Evolutionary conservation across 148 eudicot species (phyloP).

Genomic region (Cornus controversa): DNA sequence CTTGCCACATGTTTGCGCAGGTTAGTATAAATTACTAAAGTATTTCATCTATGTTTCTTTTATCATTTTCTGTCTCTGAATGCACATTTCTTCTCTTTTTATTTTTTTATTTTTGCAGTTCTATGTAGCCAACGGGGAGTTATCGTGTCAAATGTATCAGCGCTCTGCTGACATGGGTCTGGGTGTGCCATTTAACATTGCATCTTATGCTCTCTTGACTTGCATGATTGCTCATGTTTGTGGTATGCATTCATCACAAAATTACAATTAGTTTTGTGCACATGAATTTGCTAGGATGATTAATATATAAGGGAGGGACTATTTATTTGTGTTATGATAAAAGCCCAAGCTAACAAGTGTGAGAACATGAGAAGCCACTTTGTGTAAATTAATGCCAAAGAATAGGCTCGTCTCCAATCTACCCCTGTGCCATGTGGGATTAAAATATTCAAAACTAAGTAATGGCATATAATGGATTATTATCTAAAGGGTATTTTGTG

Average conservation of each 20-base stretch:
- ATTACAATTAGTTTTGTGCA: background rate
- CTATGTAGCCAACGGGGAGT: constrained; percentile 85
- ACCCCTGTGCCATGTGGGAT: too few species aligned
- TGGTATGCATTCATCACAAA: constrained; percentile 49
- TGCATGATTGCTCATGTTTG: constrained; percentile 98
- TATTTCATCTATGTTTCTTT: background rate
- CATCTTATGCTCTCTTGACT: constrained; percentile 83
- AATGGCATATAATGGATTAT: too few species aligned
- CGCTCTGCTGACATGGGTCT: constrained; percentile 98
- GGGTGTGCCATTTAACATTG: constrained; percentile 95
- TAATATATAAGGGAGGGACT: too few species aligned
- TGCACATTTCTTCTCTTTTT: background rate
- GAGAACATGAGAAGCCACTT: too few species aligned
- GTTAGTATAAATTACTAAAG: constrained; percentile 21
- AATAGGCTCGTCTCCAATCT: too few species aligned
- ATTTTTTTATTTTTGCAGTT: constrained; percentile 50
- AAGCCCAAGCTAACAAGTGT: too few species aligned
- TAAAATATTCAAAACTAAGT: too few species aligned
- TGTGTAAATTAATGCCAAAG: too few species aligned
- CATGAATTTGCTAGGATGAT: background rate
- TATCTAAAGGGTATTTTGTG: too few species aligned
- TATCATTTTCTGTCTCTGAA: background rate
- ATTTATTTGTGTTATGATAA: too few species aligned
- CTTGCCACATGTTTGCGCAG: constrained; percentile 94
- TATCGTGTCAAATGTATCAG: constrained; percentile 97